A percentile compares a stretch with the other conserved stretches of the same genome.
These are phyloP conservation scores for Monascus purpureus DNA, from an alignment of 495 filamentous ascomycete genomes.

Conservation along the genomic window DNA sequence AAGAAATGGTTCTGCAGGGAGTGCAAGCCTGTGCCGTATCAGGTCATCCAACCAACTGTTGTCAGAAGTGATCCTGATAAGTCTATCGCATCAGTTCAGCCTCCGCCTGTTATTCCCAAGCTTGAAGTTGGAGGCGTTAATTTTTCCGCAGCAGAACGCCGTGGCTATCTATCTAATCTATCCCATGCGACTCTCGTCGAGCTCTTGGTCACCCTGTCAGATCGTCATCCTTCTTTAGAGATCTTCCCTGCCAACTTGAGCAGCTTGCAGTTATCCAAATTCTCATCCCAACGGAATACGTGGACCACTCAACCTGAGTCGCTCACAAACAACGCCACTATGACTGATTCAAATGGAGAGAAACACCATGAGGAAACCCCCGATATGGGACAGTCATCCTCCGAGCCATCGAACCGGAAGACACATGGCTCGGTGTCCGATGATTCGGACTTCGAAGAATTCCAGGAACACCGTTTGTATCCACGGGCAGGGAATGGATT, in stretches of 20 bases:
- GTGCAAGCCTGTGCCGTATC: slow-evolving; percentile 39
- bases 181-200: slow-evolving; percentile 28
- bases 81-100: slow-evolving; percentile 5
- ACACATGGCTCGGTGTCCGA: slow-evolving; percentile 3
- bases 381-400: neutral
- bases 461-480: slow-evolving; percentile 44
- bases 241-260: slow-evolving; percentile 26
- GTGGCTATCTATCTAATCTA: slow-evolving; percentile 26
- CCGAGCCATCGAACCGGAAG: neutral
- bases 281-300: slow-evolving; percentile 4
- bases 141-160: slow-evolving; percentile 19
- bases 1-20: slow-evolving; percentile 66
- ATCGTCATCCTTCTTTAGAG: slow-evolving; percentile 16
- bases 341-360: neutral
- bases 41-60: slow-evolving; percentile 11
- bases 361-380: neutral
- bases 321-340: slow-evolving; percentile 1
- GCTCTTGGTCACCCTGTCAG: slow-evolving; percentile 22
- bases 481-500: slow-evolving; percentile 48
- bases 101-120: slow-evolving; percentile 4
- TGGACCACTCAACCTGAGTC: neutral
- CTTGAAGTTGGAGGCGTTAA: slow-evolving; percentile 12
- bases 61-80: slow-evolving; percentile 17
- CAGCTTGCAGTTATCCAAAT: slow-evolving; percentile 12
- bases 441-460: slow-evolving; percentile 20